These are phyloP conservation scores for Zanthoxylum bungeanum DNA, from an alignment of 345 rosid genomes.

Conservation along the genomic window DNA sequence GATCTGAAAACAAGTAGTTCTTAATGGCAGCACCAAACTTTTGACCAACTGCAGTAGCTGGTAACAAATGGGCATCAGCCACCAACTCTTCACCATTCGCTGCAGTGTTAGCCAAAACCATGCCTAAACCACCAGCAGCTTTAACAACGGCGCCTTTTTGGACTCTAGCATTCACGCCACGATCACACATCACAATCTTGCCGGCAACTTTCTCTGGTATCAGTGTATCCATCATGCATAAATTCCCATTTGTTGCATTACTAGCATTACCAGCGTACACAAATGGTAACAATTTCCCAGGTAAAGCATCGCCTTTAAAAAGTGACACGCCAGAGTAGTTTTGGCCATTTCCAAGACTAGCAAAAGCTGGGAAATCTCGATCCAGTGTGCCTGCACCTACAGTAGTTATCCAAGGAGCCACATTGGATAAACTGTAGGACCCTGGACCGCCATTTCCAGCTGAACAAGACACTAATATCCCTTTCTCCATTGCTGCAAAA, in stretches of 20 bases:
- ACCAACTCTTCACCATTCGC: slow-evolving; percentile 88
- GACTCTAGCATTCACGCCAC: slow-evolving; percentile 49
- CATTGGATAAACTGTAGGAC: slow-evolving; percentile 52
- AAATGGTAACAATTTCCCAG: slow-evolving; percentile 46
- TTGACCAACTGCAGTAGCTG: slow-evolving; percentile 70
- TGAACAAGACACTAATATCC: slow-evolving; percentile 65
- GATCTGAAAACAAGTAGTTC: slow-evolving; percentile 39
- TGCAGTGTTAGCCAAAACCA: slow-evolving; percentile 58
- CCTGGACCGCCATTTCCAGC: slow-evolving; percentile 75
- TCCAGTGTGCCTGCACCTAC: slow-evolving; percentile 86
- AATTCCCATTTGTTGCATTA: slow-evolving; percentile 47
- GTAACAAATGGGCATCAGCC: slow-evolving; percentile 75
- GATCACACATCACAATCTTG: slow-evolving; percentile 64
- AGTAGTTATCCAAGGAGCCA: slow-evolving; percentile 90
- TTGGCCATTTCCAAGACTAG: slow-evolving; percentile 58
- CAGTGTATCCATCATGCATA: slow-evolving; percentile 48
- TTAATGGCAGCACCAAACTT: slow-evolving; percentile 57
- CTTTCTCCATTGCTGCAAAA: slow-evolving; percentile 68
- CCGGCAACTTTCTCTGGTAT: slow-evolving; percentile 52
- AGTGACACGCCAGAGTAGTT: slow-evolving; percentile 59
- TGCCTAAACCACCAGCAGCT: slow-evolving; percentile 63
- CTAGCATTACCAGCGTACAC: slow-evolving; percentile 69
- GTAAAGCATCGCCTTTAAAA: slow-evolving; percentile 37
- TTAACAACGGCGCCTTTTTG: slow-evolving; percentile 57
- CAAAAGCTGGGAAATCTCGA: slow-evolving; percentile 83